These are phyloP conservation scores for Cenchrus americanus DNA, from an alignment of 176 grass and related monocot genomes.

Conservation along the genomic window DNA sequence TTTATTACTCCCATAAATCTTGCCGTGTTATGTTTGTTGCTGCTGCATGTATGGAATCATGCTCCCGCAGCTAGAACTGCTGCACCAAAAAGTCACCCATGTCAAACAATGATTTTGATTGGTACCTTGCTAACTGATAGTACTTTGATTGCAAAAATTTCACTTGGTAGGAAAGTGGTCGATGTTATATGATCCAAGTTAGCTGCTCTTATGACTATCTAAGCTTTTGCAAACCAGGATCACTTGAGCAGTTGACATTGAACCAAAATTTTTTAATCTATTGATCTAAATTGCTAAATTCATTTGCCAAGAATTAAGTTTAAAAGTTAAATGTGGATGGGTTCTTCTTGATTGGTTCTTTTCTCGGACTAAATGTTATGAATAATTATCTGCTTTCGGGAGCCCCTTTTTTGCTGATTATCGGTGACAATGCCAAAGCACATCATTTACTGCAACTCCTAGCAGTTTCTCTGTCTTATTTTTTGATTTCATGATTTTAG, in stretches of 20 bases:
- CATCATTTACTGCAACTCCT: constrained; percentile 6
- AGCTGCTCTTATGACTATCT: background rate
- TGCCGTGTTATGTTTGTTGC: background rate
- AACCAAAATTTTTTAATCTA: background rate
- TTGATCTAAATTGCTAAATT: background rate
- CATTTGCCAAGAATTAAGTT: background rate
- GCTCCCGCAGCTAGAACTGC: background rate
- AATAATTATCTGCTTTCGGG: constrained; percentile 18
- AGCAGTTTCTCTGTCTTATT: background rate
- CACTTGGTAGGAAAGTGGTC: constrained; percentile 3
- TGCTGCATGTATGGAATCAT: background rate
- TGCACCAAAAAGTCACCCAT: background rate
- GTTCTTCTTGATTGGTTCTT: background rate
- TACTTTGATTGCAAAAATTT: constrained; percentile 21
- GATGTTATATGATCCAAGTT: background rate
- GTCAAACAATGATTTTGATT: background rate
- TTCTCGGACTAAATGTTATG: background rate
- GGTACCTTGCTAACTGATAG: background rate
- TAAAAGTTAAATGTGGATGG: background rate
- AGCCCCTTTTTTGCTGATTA: constrained; percentile 1
- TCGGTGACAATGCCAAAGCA: background rate
- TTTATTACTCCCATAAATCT: background rate
- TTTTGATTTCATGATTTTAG: constrained; percentile 48
- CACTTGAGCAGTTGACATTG: background rate
- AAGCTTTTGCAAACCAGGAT: background rate